Conservation (phyloP, 768 basidiomycete species). For the Gloeophyllum trabeum region DNA sequence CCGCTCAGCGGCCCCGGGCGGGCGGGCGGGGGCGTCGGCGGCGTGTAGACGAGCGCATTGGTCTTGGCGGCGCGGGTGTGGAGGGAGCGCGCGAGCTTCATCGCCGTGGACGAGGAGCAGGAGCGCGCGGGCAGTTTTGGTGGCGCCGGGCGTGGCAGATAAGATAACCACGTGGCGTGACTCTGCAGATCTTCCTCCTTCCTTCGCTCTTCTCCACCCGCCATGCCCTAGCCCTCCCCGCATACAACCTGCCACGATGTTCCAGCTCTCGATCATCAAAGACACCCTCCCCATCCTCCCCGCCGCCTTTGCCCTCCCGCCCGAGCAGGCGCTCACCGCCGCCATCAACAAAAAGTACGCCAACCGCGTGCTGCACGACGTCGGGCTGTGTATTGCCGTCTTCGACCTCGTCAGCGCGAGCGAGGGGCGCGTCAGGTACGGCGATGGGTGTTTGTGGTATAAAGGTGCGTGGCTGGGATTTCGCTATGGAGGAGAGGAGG, state of each 20-base stretch:
- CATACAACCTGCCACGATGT: constrained; percentile 21
- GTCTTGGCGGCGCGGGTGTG: too few species aligned
- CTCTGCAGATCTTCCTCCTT: not conserved
- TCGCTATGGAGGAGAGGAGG: constrained; percentile 2
- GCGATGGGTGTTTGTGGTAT: constrained; percentile 93
- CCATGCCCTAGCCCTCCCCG: not conserved
- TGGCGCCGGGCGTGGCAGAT: constrained; percentile 6
- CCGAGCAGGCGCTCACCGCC: constrained; percentile 69
- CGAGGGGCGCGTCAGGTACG: constrained; percentile 89
- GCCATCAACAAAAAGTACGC: constrained; percentile 95
- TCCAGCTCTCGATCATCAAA: constrained; percentile 30
- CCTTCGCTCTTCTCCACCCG: not conserved
- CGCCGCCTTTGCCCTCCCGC: constrained; percentile 68
- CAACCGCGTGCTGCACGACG: constrained; percentile 81
- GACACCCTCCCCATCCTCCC: constrained; percentile 90
- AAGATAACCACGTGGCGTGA: too few species aligned
- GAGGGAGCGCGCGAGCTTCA: too few species aligned
- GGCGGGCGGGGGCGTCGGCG: too few species aligned
- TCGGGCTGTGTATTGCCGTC: constrained; percentile 84
- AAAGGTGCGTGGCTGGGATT: constrained; percentile 45
- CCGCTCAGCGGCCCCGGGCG: constrained; percentile 24
- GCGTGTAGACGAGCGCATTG: too few species aligned
- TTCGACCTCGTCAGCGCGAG: constrained; percentile 82
- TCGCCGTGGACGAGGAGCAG: too few species aligned
- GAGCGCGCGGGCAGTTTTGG: too few species aligned